Base-by-base conservation (phyloP, 2,329 filamentous ascomycete species). In the Dothideomycetes sp. region DNA sequence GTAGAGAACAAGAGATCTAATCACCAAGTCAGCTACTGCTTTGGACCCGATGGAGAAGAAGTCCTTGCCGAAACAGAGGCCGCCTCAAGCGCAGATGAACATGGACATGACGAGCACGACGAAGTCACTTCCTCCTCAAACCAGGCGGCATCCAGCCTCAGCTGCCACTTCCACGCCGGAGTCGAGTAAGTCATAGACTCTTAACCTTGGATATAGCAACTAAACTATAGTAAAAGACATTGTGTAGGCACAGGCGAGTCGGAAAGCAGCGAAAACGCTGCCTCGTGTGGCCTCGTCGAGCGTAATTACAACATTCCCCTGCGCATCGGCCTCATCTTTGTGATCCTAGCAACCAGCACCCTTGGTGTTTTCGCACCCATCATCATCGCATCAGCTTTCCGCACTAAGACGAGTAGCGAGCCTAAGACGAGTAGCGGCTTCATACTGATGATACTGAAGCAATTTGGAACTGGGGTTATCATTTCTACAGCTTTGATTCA, bases 101-200 rank as follows among this genome's bases (percentile, higher is more conserved):
- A 15, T 16, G 34, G 31, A 15, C 19, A n/a, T n/a, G n/a, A n/a
- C n/a, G n/a, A n/a, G n/a, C n/a, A n/a, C n/a, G n/a, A n/a, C n/a
- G n/a, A n/a, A n/a, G n/a, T n/a, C n/a, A n/a, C n/a, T n/a, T n/a
- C n/a, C n/a, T n/a, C n/a, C n/a, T n/a, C n/a, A n/a, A n/a, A n/a
- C 2, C 9, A 24, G 22, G 34, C 37, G 16, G 40, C 30, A n/a
- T 16, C 30, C 24, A 34, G 37, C 22, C 27, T 41, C 46, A 66
- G 73, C 49, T 85, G 80, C 49, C 82, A 87, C 52, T 84, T 81
- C 57, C 81, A 87, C 49, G 80, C 80, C 8, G 81, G 81, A 29
- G 77, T 86, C 16, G 78, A 84, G 79, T 83, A 63, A 60, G 77
- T 62, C 41, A n/a, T 9, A 8, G 12, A 29, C 8, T 8, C 7